Evolutionary conservation across 2,329 filamentous ascomycete species (phyloP).

Genomic region (Geoglossum cookeanum): DNA sequence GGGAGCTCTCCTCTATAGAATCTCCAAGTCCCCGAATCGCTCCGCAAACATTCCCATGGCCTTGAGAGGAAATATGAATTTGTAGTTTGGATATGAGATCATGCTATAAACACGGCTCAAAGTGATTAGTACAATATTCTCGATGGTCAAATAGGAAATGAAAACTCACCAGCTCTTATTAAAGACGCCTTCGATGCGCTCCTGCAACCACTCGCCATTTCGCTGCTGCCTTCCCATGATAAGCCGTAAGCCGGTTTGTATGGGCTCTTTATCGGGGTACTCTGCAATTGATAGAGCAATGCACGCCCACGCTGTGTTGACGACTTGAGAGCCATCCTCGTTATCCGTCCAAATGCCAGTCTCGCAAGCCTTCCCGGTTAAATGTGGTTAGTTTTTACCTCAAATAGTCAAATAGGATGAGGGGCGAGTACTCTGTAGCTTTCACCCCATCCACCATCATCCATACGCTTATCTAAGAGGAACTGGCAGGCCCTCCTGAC

Average conservation of each 20-base stretch:
- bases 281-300: constrained; percentile 66
- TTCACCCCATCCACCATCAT: constrained; percentile 92
- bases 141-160: neutral
- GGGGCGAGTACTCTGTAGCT: constrained; percentile 49
- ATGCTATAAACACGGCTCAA: constrained; percentile 34
- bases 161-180: constrained; percentile 81
- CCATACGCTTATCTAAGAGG: constrained; percentile 63
- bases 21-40: constrained; percentile 45
- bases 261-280: constrained; percentile 54
- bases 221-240: constrained; percentile 69
- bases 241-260: constrained; percentile 57
- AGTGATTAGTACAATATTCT: neutral
- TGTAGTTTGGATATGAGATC: constrained; percentile 99
- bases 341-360: constrained; percentile 58
- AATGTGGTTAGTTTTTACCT: neutral
- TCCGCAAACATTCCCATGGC: constrained; percentile 76
- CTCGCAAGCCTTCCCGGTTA: constrained; percentile 47
- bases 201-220: constrained; percentile 90
- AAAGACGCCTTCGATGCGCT: constrained; percentile 93
- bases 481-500: constrained; percentile 68
- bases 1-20: constrained; percentile 18
- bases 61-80: constrained; percentile 88
- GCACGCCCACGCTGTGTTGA: constrained; percentile 83
- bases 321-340: constrained; percentile 59
- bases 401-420: too few species aligned